Percentiles rank a stretch among this genome's conserved stretches.
Evolutionary conservation across 192 early-diverging fungal genomes (phyloP).

Genomic region (Allomyces arbusculus): DNA sequence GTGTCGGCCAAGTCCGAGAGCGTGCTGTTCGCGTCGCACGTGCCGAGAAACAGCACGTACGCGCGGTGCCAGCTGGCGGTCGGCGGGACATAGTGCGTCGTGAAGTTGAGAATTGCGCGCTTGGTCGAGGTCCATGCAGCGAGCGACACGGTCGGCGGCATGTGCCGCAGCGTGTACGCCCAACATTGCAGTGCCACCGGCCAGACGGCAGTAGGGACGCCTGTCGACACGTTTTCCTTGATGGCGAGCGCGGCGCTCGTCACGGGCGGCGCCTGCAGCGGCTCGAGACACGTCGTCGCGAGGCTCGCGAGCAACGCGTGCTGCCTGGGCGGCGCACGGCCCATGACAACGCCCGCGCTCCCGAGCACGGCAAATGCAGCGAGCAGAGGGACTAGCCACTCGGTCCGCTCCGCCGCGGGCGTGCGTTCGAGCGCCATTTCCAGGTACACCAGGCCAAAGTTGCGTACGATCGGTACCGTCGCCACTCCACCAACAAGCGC

Average conservation of each 20-base stretch:
- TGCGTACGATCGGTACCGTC: slow-evolving; percentile 32
- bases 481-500: slow-evolving; percentile 24
- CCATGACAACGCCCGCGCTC: not conserved
- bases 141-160: not conserved
- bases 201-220: not conserved
- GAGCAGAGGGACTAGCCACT: slow-evolving; percentile 37
- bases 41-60: not conserved
- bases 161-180: not conserved
- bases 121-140: not conserved
- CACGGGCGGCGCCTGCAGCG: not conserved
- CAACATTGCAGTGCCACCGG: no score
- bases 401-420: slow-evolving; percentile 15
- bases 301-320: not conserved
- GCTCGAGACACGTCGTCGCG: not conserved
- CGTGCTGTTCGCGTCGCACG: not conserved
- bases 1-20: not conserved
- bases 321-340: not conserved
- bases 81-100: not conserved
- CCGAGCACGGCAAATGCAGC: slow-evolving; percentile 21
- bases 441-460: slow-evolving; percentile 68
- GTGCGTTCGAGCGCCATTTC: slow-evolving; percentile 49
- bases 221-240: not conserved
- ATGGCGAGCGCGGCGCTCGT: not conserved
- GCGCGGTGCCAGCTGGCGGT: not conserved
- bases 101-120: not conserved